Evolutionary conservation across 2,329 filamentous ascomycete species (phyloP).

Genomic region (Huntiella bhutanensis): DNA sequence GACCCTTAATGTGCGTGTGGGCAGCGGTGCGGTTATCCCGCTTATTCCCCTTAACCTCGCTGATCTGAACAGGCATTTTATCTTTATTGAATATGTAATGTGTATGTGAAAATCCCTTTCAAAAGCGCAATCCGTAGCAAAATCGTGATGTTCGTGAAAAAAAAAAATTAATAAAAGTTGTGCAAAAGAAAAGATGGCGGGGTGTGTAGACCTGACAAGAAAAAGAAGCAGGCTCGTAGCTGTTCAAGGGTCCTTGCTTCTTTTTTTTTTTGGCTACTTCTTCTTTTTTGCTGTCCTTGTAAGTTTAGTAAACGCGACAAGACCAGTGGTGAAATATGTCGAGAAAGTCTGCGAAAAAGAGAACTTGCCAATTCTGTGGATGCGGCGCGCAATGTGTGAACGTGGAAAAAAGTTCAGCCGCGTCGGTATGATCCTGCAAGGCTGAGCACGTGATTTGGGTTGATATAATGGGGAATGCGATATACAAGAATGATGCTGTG

Average conservation of each 20-base stretch:
- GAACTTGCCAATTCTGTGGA: too few relatives aligned
- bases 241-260: neutral
- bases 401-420: slow-evolving; percentile 7
- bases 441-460: slow-evolving; percentile 10
- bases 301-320: too few relatives aligned
- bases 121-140: neutral
- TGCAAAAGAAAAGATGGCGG: neutral
- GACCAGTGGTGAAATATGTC: too few relatives aligned
- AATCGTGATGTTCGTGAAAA: neutral
- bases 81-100: neutral
- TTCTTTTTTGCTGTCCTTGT: too few relatives aligned
- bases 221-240: neutral
- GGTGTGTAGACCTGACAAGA: neutral
- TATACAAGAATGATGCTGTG: neutral
- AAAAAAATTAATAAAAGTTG: slow-evolving; percentile 1
- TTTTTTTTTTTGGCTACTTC: neutral
- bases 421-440: slow-evolving; percentile 9
- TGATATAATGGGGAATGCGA: slow-evolving; percentile 12
- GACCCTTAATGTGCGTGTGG: slow-evolving; percentile 93
- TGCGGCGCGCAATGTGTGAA: too few relatives aligned
- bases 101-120: neutral
- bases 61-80: slow-evolving; percentile 59
- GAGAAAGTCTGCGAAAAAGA: too few relatives aligned
- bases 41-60: slow-evolving; percentile 83
- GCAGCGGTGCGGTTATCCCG: slow-evolving; percentile 92